Evolutionary conservation across 768 basidiomycete species (phyloP).

Genomic region (Collybia sp.): DNA sequence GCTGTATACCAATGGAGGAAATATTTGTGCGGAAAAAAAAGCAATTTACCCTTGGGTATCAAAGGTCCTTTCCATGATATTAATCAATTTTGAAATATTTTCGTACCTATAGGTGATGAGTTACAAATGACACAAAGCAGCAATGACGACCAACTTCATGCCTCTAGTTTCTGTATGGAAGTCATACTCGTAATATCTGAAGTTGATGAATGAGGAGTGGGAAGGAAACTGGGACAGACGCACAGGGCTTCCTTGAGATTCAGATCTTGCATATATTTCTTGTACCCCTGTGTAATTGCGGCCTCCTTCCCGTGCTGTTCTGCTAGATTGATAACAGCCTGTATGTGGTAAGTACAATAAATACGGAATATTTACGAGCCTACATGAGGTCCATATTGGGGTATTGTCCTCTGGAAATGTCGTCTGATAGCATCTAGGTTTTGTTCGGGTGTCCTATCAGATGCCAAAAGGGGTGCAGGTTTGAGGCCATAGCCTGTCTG

Average conservation of each 20-base stretch:
- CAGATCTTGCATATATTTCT: constrained; percentile 58
- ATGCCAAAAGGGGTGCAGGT: constrained; percentile 74
- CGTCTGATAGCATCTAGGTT: constrained; percentile 64
- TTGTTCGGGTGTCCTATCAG: constrained; percentile 70
- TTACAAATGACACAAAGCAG: neutral
- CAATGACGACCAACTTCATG: constrained; percentile 66
- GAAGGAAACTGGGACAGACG: constrained; percentile 12
- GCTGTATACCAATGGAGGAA: constrained; percentile 25
- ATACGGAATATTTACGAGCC: neutral
- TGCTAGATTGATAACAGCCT: constrained; percentile 87
- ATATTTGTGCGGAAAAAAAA: constrained; percentile 3
- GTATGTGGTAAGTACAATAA: constrained; percentile 4
- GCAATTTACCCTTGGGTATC: constrained; percentile 70
- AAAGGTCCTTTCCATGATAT: constrained; percentile 67
- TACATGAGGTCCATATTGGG: constrained; percentile 77
- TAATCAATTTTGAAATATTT: constrained; percentile 78
- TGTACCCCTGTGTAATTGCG: constrained; percentile 72
- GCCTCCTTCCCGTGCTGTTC: constrained; percentile 90
- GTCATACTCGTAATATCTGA: constrained; percentile 83
- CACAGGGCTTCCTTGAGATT: constrained; percentile 53
- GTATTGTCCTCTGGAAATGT: constrained; percentile 65
- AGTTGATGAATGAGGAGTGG: constrained; percentile 3
- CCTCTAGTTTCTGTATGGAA: constrained; percentile 93
- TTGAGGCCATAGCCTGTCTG: constrained; percentile 86
- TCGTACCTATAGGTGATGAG: constrained; percentile 57